Conservation (phyloP, 108 stramenopile genomes). For the Pseudonitzschia delicatissima region DNA sequence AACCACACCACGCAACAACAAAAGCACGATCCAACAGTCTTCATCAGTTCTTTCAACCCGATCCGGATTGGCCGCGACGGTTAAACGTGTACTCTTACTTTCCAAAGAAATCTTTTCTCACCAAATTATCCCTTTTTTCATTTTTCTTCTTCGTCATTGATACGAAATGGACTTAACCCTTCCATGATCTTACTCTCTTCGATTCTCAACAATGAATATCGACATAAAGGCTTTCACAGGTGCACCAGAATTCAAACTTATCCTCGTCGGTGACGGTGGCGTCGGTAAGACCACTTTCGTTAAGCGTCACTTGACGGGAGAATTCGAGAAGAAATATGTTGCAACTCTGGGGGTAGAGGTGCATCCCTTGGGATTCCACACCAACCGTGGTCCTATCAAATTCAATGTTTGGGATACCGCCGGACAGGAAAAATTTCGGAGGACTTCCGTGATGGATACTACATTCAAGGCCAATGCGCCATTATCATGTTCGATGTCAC, state of each 20-base stretch:
- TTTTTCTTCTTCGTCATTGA: not conserved
- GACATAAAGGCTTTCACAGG: slow-evolving; percentile 1
- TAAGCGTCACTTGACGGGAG: slow-evolving; percentile 98
- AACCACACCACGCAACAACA: no score
- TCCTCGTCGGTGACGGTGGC: slow-evolving; percentile 99
- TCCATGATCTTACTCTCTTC: not conserved
- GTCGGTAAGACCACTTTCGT: slow-evolving; percentile 99
- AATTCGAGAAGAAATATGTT: slow-evolving; percentile 99
- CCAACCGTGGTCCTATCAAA: slow-evolving; percentile 97
- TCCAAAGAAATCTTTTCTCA: no score
- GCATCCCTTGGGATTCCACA: slow-evolving; percentile 97
- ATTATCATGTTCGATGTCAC: slow-evolving; percentile 99
- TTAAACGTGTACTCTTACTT: no score
- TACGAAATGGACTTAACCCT: not conserved
- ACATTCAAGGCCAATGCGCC: slow-evolving; percentile 99
- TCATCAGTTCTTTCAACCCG: no score
- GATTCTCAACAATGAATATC: not conserved
- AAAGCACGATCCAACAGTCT: no score
- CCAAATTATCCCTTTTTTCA: no score
- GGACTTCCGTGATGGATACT: slow-evolving; percentile 97
- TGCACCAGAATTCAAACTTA: slow-evolving; percentile 97
- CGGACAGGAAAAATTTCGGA: slow-evolving; percentile 98
- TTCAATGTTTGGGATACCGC: slow-evolving; percentile 99
- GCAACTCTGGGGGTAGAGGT: slow-evolving; percentile 95
- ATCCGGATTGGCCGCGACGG: no score